Conservation (phyloP, 176 grass and related monocot species). For the Phragmites australis region DNA sequence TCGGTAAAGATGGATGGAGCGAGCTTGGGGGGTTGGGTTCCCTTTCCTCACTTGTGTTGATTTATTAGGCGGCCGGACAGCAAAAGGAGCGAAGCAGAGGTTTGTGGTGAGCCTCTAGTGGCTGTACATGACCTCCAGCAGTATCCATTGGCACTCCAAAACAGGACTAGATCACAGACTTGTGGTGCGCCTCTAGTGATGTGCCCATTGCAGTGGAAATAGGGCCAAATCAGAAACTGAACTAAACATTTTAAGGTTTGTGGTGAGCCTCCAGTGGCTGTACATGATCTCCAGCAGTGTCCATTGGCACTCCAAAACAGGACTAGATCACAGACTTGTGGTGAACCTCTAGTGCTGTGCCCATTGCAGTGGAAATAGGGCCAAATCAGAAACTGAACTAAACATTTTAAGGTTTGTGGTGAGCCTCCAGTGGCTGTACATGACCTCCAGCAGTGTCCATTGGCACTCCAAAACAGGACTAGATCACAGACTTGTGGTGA, state of each 20-base stretch:
- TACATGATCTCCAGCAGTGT: background rate
- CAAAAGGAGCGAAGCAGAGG: background rate
- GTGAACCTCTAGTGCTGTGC: too few relatives aligned
- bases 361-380: background rate
- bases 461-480: too few relatives aligned
- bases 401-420: background rate
- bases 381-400: background rate
- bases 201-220: background rate
- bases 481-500: background rate
- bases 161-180: too few relatives aligned
- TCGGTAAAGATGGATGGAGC: background rate
- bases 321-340: too few relatives aligned
- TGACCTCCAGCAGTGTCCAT: too few relatives aligned
- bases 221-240: background rate
- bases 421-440: background rate
- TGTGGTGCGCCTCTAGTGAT: too few relatives aligned
- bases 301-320: too few relatives aligned
- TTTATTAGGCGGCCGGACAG: conserved; percentile 27
- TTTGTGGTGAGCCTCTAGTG: background rate
- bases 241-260: background rate
- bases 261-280: background rate
- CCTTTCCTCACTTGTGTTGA: background rate
- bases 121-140: background rate
- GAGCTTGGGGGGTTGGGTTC: background rate
- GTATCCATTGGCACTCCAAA: too few relatives aligned